These are phyloP conservation scores for Moniliophthora roreri DNA, from an alignment of 1,284 basidiomycete species.

Conservation along the genomic window DNA sequence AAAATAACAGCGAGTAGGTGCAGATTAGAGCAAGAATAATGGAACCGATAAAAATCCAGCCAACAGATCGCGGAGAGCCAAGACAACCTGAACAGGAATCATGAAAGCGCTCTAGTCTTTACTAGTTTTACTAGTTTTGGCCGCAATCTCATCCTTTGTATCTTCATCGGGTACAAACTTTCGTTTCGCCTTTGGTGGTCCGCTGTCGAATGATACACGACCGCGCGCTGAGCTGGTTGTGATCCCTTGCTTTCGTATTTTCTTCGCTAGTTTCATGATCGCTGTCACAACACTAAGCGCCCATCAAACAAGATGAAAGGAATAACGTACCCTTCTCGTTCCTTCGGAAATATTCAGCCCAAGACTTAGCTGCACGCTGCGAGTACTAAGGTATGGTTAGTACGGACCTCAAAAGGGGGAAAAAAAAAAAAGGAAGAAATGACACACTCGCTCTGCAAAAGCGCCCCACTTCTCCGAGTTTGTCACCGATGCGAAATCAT, in stretches of 20 bases:
- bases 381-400: slow-evolving; percentile 35
- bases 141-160: slow-evolving; percentile 14
- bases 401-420: neutral
- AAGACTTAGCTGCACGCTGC: slow-evolving; percentile 54
- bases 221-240: slow-evolving; percentile 2
- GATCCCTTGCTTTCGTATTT: slow-evolving; percentile 26
- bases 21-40: no score
- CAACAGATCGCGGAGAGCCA: neutral
- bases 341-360: slow-evolving; percentile 57
- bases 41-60: neutral
- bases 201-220: slow-evolving; percentile 4
- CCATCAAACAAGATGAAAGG: neutral
- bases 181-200: slow-evolving; percentile 28
- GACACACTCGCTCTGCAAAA: slow-evolving; percentile 47
- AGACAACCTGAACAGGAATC: neutral
- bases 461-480: slow-evolving; percentile 50
- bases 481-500: slow-evolving; percentile 42
- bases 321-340: slow-evolving; percentile 43
- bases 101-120: neutral
- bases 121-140: slow-evolving; percentile 23
- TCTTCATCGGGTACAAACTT: slow-evolving; percentile 30
- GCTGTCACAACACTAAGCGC: slow-evolving; percentile 20
- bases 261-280: slow-evolving; percentile 36
- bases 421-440: neutral
- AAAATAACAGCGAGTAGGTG: no score